These are phyloP conservation scores for Hyphopichia buzzinii DNA, from an alignment of 1,139 yeast genomes.

Conservation along the genomic window DNA sequence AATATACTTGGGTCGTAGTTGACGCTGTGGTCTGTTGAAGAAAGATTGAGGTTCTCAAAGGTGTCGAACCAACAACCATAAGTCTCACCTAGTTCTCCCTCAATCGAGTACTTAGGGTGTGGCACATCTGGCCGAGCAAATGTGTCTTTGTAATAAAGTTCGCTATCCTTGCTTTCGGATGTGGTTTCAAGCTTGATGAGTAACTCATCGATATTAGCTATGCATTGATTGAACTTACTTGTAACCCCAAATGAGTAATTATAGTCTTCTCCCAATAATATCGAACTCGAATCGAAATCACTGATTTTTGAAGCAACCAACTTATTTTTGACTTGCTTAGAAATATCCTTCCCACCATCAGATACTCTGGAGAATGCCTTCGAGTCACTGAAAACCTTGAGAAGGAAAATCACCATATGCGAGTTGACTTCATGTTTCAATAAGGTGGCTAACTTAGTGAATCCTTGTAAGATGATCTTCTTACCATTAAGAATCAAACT, in stretches of 20 bases:
- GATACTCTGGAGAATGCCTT: conserved; percentile 28
- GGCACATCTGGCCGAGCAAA: conserved; percentile 8
- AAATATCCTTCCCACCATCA: conserved; percentile 21
- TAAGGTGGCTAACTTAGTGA: conserved; percentile 26
- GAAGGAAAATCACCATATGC: conserved; percentile 38
- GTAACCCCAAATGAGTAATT: conserved; percentile 41
- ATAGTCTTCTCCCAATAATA: conserved; percentile 33
- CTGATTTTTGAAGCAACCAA: conserved; percentile 12
- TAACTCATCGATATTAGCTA: conserved; percentile 25
- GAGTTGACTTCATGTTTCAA: conserved; percentile 40
- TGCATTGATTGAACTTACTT: conserved; percentile 26
- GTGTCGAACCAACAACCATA: conserved; percentile 29
- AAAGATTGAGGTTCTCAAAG: conserved; percentile 26
- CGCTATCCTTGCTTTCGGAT: conserved; percentile 6
- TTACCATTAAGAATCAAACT: conserved; percentile 36
- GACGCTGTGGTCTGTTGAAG: conserved; percentile 27
- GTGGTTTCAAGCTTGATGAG: conserved; percentile 13
- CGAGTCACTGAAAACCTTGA: conserved; percentile 40
- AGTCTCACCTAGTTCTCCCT: conserved; percentile 6
- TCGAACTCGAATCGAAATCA: conserved; percentile 22
- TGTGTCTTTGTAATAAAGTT: conserved; percentile 14
- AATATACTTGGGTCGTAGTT: conserved; percentile 35
- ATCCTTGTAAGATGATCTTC: conserved; percentile 34
- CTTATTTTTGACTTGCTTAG: conserved; percentile 23
- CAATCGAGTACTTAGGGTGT: conserved; percentile 6